A percentile compares a stretch with the other conserved stretches of the same genome.
phyloP scores from a whole-genome alignment of 495 filamentous ascomycete genomes.

The Neurospora terricola region DNA sequence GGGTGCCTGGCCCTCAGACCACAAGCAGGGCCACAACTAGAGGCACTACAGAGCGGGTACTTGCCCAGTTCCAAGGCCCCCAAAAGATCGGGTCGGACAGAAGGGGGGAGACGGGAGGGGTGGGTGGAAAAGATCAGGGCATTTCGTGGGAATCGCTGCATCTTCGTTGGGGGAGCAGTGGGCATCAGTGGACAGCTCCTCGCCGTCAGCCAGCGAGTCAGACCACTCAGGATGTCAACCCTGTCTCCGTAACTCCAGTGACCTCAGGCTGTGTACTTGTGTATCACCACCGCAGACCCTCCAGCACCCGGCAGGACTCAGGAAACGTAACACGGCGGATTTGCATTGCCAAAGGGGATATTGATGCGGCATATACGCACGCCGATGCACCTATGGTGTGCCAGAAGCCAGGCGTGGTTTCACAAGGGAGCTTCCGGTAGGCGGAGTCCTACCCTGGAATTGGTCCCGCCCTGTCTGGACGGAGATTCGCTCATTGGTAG shows the following conservation, averaged over 20 bases:
- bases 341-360: conserved; percentile 24
- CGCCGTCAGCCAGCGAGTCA: conserved; percentile 27
- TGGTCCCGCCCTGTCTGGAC: conserved; percentile 9
- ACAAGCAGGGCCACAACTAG: neutral
- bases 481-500: conserved; percentile 5
- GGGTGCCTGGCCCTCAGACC: conserved; percentile 10
- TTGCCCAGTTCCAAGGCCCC: conserved; percentile 14
- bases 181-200: conserved; percentile 6
- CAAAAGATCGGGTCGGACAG: conserved; percentile 12
- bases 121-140: conserved; percentile 8
- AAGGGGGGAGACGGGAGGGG: conserved; percentile 11
- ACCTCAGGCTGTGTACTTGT: conserved; percentile 1
- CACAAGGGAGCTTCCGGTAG: conserved; percentile 13
- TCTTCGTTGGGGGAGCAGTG: neutral
- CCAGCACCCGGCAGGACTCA: conserved; percentile 5
- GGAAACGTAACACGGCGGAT: conserved; percentile 8
- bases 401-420: conserved; percentile 2
- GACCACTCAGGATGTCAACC: conserved; percentile 21
- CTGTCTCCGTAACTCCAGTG: conserved; percentile 6
- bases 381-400: conserved; percentile 11
- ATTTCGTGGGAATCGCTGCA: neutral
- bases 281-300: conserved; percentile 9
- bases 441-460: conserved; percentile 10
- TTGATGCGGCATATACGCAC: conserved; percentile 23
- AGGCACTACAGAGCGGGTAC: conserved; percentile 2